These are phyloP conservation scores for Xerocomus brunneocitrinus DNA, from an alignment of 768 basidiomycete genomes.

Conservation along the genomic window DNA sequence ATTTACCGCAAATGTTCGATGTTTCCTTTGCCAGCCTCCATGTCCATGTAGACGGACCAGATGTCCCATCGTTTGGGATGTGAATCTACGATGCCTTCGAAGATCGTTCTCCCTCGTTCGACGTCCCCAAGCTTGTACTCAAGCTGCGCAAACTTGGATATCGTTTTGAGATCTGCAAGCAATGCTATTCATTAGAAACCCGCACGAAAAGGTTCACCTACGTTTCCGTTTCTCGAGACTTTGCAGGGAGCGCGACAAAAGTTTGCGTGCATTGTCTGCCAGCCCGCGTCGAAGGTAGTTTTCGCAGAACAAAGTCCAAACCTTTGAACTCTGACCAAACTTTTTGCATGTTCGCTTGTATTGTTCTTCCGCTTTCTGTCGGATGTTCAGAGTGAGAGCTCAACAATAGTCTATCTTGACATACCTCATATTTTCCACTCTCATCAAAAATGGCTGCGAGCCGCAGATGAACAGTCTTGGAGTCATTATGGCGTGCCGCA, in stretches of 20 bases:
- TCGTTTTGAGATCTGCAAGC: conserved; percentile 82
- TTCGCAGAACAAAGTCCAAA: conserved; percentile 87
- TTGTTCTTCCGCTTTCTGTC: conserved; percentile 89
- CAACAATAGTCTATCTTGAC: conserved; percentile 10
- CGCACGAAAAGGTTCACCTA: conserved; percentile 38
- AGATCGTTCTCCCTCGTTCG: conserved; percentile 92
- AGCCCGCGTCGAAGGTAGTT: conserved; percentile 71
- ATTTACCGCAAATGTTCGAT: conserved; percentile 72
- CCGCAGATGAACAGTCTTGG: conserved; percentile 84
- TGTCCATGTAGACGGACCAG: conserved; percentile 96
- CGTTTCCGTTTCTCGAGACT: conserved; percentile 92
- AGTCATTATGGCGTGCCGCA: conserved; percentile 85
- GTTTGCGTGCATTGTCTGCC: conserved; percentile 74
- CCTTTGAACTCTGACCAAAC: conserved; percentile 89
- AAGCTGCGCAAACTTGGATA: conserved; percentile 89
- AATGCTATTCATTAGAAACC: neutral
- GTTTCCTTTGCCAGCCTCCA: conserved; percentile 79
- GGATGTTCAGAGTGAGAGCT: neutral
- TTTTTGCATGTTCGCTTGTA: conserved; percentile 88
- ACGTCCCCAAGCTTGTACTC: conserved; percentile 94
- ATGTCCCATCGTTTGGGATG: conserved; percentile 94
- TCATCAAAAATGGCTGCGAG: conserved; percentile 82
- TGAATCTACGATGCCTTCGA: conserved; percentile 93
- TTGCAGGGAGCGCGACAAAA: conserved; percentile 84
- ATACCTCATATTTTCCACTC: conserved; percentile 75